A percentile compares a stretch with the other conserved stretches of the same genome.
Conservation (phyloP, 441 rosid species). For the Jatropha podagrica region DNA sequence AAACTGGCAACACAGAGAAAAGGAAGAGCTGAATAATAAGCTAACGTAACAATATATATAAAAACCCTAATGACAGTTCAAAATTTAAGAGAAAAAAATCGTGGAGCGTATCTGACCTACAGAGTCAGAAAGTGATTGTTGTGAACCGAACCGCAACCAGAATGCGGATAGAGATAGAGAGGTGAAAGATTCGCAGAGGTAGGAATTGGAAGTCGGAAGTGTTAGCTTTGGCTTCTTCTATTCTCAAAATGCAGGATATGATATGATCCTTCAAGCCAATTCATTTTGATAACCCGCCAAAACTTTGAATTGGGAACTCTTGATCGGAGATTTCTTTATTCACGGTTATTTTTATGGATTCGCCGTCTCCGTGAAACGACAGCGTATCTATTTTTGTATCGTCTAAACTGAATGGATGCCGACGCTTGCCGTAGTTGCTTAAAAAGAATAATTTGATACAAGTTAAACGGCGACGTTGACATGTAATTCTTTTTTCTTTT, state of each 20-base stretch:
- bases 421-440: too few species aligned
- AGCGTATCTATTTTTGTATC: too few species aligned
- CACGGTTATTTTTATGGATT: too few species aligned
- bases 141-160: neutral
- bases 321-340: too few species aligned
- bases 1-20: neutral
- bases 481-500: too few species aligned
- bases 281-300: slow-evolving; percentile 1
- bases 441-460: too few species aligned
- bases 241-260: neutral
- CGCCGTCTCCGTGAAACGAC: too few species aligned
- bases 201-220: neutral
- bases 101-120: neutral
- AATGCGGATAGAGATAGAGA: neutral
- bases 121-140: neutral
- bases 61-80: neutral
- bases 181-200: neutral
- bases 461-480: too few species aligned
- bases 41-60: neutral
- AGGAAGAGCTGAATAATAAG: neutral
- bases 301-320: neutral
- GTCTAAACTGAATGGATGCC: too few species aligned
- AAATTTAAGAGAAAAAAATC: neutral
- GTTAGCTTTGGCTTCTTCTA: neutral
- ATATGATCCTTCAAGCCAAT: neutral